Percentiles rank a stretch among this genome's conserved stretches.
These are phyloP conservation scores for Blakeslea trispora DNA, from an alignment of 371 early-diverging fungal species.

Conservation along the genomic window DNA sequence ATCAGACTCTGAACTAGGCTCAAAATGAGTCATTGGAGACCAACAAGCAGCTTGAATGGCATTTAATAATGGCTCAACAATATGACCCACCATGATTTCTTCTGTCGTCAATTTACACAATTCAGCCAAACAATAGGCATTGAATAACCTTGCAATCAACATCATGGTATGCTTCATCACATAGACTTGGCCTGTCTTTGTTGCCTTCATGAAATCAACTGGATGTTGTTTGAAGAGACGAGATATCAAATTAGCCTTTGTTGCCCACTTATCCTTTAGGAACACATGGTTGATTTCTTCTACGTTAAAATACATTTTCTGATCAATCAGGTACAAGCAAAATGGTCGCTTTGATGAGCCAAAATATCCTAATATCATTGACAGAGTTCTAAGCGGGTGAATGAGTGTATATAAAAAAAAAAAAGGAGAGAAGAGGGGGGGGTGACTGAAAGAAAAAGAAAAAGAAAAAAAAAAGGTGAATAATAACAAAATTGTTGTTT, in stretches of 20 bases:
- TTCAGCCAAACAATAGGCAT: constrained; percentile 35
- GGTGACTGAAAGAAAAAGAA: constrained; percentile 12
- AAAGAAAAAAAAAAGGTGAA: constrained; percentile 5
- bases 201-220: constrained; percentile 17
- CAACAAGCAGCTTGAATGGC: constrained; percentile 20
- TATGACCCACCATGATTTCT: constrained; percentile 28
- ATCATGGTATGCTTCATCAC: constrained; percentile 21
- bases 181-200: constrained; percentile 15
- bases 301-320: constrained; percentile 22
- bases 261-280: constrained; percentile 9
- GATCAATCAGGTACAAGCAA: constrained; percentile 11
- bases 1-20: constrained; percentile 7
- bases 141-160: constrained; percentile 30
- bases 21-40: constrained; percentile 7
- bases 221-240: constrained; percentile 15
- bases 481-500: constrained; percentile 1
- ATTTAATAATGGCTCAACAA: constrained; percentile 34
- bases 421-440: constrained; percentile 12
- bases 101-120: constrained; percentile 31
- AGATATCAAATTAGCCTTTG: constrained; percentile 10
- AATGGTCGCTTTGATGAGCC: constrained; percentile 12
- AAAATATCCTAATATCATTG: constrained; percentile 24
- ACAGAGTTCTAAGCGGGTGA: no score
- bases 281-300: constrained; percentile 25
- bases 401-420: constrained; percentile 8